Conservation (phyloP, 2,329 filamentous ascomycete species). For the Ilyonectria destructans region DNA sequence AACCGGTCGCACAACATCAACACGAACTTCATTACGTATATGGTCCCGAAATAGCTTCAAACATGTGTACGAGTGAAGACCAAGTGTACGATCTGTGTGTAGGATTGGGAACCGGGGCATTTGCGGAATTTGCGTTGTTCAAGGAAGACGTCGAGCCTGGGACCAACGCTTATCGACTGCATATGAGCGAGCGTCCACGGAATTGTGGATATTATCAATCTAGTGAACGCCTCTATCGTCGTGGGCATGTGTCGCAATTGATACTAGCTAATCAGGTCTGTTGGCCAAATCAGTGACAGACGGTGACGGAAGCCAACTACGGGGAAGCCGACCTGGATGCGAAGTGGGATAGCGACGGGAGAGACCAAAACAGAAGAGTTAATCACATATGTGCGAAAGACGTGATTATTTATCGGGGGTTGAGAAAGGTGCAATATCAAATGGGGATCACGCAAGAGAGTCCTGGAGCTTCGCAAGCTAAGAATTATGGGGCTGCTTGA, state of each 20-base stretch:
- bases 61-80: no score
- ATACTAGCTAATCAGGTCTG: neutral
- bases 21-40: neutral
- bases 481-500: neutral
- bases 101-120: neutral
- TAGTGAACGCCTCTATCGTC: no score
- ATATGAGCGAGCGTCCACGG: no score
- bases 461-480: neutral
- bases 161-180: no score
- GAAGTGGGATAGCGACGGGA: neutral
- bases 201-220: no score
- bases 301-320: neutral
- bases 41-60: neutral
- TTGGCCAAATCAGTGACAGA: neutral
- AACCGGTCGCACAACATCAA: neutral
- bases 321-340: neutral
- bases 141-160: no score
- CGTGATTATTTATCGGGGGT: neutral
- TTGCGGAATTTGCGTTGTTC: neutral
- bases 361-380: neutral
- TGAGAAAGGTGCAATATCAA: conserved; percentile 17
- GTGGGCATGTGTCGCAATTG: neutral
- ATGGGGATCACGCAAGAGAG: conserved; percentile 20
- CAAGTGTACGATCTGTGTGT: neutral
- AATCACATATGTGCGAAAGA: neutral